A percentile compares a stretch with the other conserved stretches of the same genome.
Evolutionary conservation across 495 filamentous ascomycete species (phyloP).

Genomic region (Penicillium tannophilum): DNA sequence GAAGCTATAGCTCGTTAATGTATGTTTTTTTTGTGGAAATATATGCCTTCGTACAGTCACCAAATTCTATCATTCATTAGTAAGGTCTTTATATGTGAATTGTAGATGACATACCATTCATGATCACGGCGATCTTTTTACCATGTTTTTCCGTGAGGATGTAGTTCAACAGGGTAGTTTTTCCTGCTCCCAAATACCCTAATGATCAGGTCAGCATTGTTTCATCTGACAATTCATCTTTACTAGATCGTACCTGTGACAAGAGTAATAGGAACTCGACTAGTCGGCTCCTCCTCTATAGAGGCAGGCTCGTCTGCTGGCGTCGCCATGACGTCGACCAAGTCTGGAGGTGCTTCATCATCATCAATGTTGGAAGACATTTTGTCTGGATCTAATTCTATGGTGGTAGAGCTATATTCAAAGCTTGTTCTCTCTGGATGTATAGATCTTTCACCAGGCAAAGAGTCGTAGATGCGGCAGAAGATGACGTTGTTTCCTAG

Average conservation of each 20-base stretch:
- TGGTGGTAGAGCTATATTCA: conserved; percentile 2
- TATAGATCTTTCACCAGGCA: background rate
- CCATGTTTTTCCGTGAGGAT: conserved; percentile 92
- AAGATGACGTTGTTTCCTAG: conserved; percentile 43
- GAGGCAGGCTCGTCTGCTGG: conserved; percentile 25
- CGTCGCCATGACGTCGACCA: conserved; percentile 58
- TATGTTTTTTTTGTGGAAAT: background rate
- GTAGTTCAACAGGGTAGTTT: conserved; percentile 94
- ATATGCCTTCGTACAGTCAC: conserved; percentile 68
- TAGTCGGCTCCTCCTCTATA: conserved; percentile 29
- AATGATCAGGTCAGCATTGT: background rate
- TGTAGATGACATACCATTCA: conserved; percentile 68
- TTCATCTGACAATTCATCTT: background rate
- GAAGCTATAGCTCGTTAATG: conserved; percentile 56
- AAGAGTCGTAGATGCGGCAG: conserved; percentile 38
- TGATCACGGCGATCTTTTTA: conserved; percentile 95
- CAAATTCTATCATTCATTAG: conserved; percentile 69
- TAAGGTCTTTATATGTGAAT: conserved; percentile 6
- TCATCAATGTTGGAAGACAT: conserved; percentile 58
- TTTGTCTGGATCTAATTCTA: background rate
- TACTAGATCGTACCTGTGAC: conserved; percentile 68
- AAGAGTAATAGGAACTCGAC: conserved; percentile 89
- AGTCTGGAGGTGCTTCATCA: conserved; percentile 71
- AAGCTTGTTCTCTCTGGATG: background rate
- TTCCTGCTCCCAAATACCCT: conserved; percentile 91